Conservation (phyloP, 768 basidiomycete species). For the Suillus paluster region DNA sequence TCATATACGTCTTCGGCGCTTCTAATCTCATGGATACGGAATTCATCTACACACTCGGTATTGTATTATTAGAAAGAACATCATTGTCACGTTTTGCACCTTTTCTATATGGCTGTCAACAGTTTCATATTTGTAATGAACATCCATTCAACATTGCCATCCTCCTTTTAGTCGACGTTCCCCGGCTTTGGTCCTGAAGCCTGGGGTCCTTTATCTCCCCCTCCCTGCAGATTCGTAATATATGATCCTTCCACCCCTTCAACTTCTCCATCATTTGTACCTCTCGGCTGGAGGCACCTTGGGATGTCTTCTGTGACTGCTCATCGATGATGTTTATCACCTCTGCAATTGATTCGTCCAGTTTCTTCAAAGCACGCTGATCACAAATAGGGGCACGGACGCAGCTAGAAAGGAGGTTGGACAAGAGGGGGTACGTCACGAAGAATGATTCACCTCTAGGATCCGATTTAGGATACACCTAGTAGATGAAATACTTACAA, state of each 20-base stretch:
- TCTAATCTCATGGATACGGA: neutral
- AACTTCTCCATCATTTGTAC: slow-evolving; percentile 45
- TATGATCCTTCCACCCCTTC: slow-evolving; percentile 47
- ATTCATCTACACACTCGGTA: no score
- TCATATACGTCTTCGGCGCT: neutral
- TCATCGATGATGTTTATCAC: slow-evolving; percentile 48
- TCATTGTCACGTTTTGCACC: neutral
- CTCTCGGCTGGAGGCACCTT: slow-evolving; percentile 39
- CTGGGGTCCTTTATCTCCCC: neutral
- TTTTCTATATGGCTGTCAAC: neutral
- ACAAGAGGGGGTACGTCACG: neutral
- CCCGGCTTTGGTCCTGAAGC: slow-evolving; percentile 5
- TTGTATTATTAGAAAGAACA: neutral
- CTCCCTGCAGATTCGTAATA: slow-evolving; percentile 35
- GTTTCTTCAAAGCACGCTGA: slow-evolving; percentile 44
- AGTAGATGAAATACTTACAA: no score
- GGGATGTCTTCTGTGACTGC: slow-evolving; percentile 44
- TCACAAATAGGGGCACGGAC: slow-evolving; percentile 46
- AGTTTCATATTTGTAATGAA: neutral
- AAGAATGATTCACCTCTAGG: slow-evolving; percentile 37
- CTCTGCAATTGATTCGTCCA: slow-evolving; percentile 48
- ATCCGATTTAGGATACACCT: slow-evolving; percentile 56
- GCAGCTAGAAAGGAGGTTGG: slow-evolving; percentile 23
- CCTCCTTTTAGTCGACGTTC: slow-evolving; percentile 25
- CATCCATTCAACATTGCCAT: no score